These are phyloP conservation scores for Phytophthora constricta DNA, from an alignment of 352 stramenopile species.

Conservation along the genomic window DNA sequence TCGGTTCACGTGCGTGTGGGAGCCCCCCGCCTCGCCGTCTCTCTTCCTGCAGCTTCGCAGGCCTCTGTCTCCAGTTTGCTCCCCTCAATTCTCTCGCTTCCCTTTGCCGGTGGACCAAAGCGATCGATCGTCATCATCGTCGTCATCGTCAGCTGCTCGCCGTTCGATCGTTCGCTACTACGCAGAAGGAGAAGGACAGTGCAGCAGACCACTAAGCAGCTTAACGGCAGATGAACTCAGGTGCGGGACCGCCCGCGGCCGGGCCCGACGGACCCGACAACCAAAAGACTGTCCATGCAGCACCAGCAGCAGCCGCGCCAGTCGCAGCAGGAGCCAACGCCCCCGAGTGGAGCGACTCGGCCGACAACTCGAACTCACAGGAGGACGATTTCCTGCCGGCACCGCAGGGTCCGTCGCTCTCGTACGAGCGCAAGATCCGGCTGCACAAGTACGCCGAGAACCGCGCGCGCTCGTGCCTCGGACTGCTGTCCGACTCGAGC, in stretches of 20 bases:
- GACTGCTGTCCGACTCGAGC: slow-evolving; percentile 73
- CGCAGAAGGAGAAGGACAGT: too few species aligned
- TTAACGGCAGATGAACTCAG: slow-evolving; percentile 29
- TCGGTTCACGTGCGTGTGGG: too few species aligned
- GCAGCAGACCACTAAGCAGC: not conserved
- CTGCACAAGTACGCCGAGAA: slow-evolving; percentile 89
- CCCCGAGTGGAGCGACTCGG: slow-evolving; percentile 73
- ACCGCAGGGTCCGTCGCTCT: slow-evolving; percentile 78
- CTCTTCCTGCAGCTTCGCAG: not conserved
- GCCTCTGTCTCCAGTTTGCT: not conserved
- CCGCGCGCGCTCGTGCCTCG: slow-evolving; percentile 78
- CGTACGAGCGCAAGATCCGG: slow-evolving; percentile 85
- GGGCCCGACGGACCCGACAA: slow-evolving; percentile 8
- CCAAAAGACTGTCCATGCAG: slow-evolving; percentile 10
- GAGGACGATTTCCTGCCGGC: slow-evolving; percentile 58
- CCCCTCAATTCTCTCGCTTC: not conserved
- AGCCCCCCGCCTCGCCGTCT: slow-evolving; percentile 1
- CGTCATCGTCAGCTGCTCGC: too few species aligned
- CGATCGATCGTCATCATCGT: too few species aligned
- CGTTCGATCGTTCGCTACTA: too few species aligned
- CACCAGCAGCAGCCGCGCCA: too few species aligned
- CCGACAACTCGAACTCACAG: slow-evolving; percentile 64
- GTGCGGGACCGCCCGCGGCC: slow-evolving; percentile 1
- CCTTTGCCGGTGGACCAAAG: not conserved
- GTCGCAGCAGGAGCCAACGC: slow-evolving; percentile 25